Evolutionary conservation across 228 moss, liverwort and hornwort species (phyloP), one percentile per base, ranked within the genome.

Genomic region (Sphagnum magellanicum): DNA sequence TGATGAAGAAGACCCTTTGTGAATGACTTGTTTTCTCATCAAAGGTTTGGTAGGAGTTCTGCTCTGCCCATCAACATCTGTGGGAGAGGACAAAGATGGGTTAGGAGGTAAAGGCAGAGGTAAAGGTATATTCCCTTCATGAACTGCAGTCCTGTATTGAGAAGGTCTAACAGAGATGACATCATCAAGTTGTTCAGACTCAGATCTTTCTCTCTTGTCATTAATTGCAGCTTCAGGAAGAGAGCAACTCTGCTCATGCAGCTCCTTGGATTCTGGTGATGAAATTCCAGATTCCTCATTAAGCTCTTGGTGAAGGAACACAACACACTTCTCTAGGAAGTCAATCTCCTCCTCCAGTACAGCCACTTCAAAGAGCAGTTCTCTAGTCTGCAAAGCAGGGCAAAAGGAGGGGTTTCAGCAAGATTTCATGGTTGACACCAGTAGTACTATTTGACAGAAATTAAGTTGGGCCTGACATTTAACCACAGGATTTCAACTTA

Each of bases 331-430:
- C 68, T 87, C 87, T 47, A 87, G 87, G 71, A 80, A 87, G 75
- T 70, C 57, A 16, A 83, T 68, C 70, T 87, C 87, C 65, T 87
- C 87, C 71, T 87, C 87, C 68, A 87, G 52, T 68, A 87, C 72
- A 52, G 87, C 87, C 55, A 87, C 87, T 66, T 87, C 80, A 65
- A 83, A 83, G 63, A 87, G 81, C 67, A 87, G 81, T 55, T 87
- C 78, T 74, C 87, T 83, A 47, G 63, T 78, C 87, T 86, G 86
- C 86, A 52, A 74, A 63, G 15, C 47, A 50, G 32, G 1, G 32
- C 32, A 32, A 32, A 32, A 32, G 32, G 32, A 32, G 32, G 32
- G 32, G 32, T 32, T 32, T 32, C 32, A 32, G 32, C 32, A 32
- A 32, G 32, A 32, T 32, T 32, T 32, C 32, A 32, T 3, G 32